A percentile compares a stretch with the other conserved stretches of the same genome.
Conservation (phyloP, 2,329 filamentous ascomycete species). For the Emergomyces pasteurianus region DNA sequence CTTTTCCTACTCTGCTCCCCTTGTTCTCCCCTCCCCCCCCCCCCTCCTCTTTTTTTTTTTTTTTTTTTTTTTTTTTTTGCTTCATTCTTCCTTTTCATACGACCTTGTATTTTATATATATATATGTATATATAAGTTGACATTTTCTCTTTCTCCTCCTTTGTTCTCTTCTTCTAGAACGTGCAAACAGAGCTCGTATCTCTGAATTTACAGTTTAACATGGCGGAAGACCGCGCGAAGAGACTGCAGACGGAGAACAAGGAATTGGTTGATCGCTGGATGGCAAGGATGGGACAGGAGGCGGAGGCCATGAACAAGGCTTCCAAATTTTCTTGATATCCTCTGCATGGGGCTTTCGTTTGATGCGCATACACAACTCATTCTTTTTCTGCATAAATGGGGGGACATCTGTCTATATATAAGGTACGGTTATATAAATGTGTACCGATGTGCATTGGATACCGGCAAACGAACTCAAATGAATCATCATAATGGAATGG, state of each 20-base stretch:
- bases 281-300: conserved; percentile 75
- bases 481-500: not conserved
- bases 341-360: not conserved
- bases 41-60: too few species aligned
- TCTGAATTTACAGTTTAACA: conserved; percentile 73
- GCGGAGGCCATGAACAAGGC: conserved; percentile 72
- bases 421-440: not conserved
- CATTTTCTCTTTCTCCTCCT: not conserved
- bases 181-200: conserved; percentile 90
- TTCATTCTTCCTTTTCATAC: too few species aligned
- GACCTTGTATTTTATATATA: not conserved
- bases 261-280: conserved; percentile 82
- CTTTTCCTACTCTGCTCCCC: too few species aligned
- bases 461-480: not conserved
- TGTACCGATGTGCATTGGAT: too few species aligned
- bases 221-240: conserved; percentile 65
- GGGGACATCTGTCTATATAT: not conserved
- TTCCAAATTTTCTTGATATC: conserved; percentile 32
- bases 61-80: too few species aligned
- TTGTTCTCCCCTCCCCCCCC: too few species aligned
- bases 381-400: not conserved
- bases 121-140: not conserved
- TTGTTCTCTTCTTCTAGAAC: conserved; percentile 36
- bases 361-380: not conserved
- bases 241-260: conserved; percentile 72